These are phyloP conservation scores for Trichoderma citrinoviride DNA, from an alignment of 2,329 filamentous ascomycete genomes.

Conservation along the genomic window DNA sequence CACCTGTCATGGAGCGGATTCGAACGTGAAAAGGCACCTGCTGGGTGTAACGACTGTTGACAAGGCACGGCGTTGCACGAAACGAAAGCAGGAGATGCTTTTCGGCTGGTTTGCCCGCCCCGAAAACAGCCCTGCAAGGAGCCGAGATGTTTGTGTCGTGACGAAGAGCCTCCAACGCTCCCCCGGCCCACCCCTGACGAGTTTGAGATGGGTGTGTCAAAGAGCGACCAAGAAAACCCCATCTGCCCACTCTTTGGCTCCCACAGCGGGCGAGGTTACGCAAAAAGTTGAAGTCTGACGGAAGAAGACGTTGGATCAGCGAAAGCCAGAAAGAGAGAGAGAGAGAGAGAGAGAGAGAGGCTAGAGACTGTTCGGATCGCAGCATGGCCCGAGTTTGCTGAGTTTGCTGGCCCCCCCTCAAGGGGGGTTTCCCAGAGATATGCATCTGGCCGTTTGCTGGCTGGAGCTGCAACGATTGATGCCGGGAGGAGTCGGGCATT, in stretches of 20 bases:
- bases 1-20: background rate
- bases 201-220: conserved; percentile 3
- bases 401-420: no score
- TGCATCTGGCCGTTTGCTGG: background rate
- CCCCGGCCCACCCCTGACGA: background rate
- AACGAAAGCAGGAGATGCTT: background rate
- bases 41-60: background rate
- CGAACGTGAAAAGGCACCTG: background rate
- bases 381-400: background rate
- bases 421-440: background rate
- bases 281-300: background rate
- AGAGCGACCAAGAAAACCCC: background rate
- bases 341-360: background rate
- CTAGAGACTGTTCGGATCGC: background rate
- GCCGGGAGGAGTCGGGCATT: no score
- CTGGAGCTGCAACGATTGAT: background rate
- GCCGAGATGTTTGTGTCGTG: conserved; percentile 10
- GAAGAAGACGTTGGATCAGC: no score
- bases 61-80: background rate
- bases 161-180: background rate
- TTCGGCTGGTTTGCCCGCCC: background rate
- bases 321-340: background rate
- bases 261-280: background rate
- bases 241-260: no score
- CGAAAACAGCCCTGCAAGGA: background rate